These are phyloP conservation scores for Amanita pseudoporphyria DNA, from an alignment of 768 basidiomycete species.

Conservation along the genomic window DNA sequence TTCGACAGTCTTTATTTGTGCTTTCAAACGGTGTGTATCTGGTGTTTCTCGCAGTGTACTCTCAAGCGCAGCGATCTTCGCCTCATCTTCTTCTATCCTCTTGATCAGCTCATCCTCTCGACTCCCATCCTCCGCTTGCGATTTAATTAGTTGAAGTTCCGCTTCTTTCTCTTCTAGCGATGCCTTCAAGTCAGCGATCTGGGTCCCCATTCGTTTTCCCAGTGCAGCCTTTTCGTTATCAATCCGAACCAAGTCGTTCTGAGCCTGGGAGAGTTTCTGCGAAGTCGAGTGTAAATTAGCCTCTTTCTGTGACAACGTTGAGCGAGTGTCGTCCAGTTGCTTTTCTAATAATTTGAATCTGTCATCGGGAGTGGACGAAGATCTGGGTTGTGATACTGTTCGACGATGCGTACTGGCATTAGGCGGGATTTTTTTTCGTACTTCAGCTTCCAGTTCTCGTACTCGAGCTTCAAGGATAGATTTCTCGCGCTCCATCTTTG, in stretches of 20 bases:
- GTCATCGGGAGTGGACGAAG: conserved; percentile 49
- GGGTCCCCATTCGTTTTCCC: conserved; percentile 36
- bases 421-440: conserved; percentile 19
- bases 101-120: conserved; percentile 54
- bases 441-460: conserved; percentile 43
- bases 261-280: conserved; percentile 39
- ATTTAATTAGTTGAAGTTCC: conserved; percentile 40
- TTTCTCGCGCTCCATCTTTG: conserved; percentile 52
- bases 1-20: conserved; percentile 30
- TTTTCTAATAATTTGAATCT: conserved; percentile 42
- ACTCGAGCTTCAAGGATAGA: conserved; percentile 43
- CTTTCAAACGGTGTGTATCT: conserved; percentile 26
- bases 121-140: conserved; percentile 29
- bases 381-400: conserved; percentile 35
- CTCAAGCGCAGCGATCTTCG: conserved; percentile 52
- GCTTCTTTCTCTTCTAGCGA: conserved; percentile 47
- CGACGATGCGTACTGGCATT: conserved; percentile 22
- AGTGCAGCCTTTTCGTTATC: conserved; percentile 52
- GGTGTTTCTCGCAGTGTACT: conserved; percentile 32
- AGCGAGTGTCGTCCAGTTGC: conserved; percentile 40
- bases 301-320: conserved; percentile 34
- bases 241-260: conserved; percentile 36
- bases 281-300: conserved; percentile 29
- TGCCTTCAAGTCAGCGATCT: conserved; percentile 33
- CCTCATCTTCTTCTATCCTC: conserved; percentile 67